These are phyloP conservation scores for Cryptococcus maquisensis DNA, from an alignment of 1,284 basidiomycete species.

Conservation along the genomic window DNA sequence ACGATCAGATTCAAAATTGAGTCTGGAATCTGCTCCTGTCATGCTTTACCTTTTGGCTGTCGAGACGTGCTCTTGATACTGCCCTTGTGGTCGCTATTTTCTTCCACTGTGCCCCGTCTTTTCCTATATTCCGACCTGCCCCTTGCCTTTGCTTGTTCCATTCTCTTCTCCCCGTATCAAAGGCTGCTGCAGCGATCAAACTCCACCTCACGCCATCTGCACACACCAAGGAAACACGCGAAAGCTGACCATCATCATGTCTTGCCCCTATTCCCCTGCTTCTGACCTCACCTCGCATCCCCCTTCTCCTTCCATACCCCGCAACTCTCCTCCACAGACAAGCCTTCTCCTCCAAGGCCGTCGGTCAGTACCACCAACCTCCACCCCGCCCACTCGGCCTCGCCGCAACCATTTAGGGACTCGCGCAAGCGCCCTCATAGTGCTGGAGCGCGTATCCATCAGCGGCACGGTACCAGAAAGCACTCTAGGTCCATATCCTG, in stretches of 20 bases:
- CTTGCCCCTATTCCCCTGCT: background rate
- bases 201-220: no score
- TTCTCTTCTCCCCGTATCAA: no score
- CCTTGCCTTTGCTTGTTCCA: no score
- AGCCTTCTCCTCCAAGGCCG: background rate
- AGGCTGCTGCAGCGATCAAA: no score
- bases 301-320: background rate
- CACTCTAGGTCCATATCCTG: conserved; percentile 9
- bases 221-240: no score
- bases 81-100: no score
- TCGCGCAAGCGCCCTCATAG: conserved; percentile 4
- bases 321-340: background rate
- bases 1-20: no score
- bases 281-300: background rate
- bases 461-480: conserved; percentile 1
- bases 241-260: background rate
- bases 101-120: no score
- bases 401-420: background rate
- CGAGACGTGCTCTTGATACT: no score
- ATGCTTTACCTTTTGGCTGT: no score
- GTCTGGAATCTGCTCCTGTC: no score
- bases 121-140: no score
- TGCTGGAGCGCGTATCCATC: conserved; percentile 5
- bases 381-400: background rate
- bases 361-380: background rate